Percentiles rank a stretch among this genome's conserved stretches.
Evolutionary conservation across 257 asterid species (phyloP).

Genomic region (Solanum lignicaule): DNA sequence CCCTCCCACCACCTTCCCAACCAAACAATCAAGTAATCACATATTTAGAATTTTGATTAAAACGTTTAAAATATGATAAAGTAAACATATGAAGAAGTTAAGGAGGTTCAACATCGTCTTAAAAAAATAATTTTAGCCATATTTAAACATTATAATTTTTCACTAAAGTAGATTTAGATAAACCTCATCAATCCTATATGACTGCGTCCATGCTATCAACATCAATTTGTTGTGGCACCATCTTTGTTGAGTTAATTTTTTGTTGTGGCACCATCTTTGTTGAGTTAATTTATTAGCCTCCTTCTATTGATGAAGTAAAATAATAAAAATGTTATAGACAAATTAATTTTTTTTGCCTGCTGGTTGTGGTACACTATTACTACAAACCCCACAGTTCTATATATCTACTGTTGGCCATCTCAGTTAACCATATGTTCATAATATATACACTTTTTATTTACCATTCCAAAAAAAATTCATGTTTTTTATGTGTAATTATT

Average conservation of each 20-base stretch:
- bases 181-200: neutral
- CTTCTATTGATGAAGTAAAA: neutral
- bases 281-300: neutral
- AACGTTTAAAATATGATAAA: too few relatives aligned
- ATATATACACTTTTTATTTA: neutral
- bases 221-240: neutral
- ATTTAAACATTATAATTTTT: too few relatives aligned
- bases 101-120: too few relatives aligned
- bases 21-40: too few relatives aligned
- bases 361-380: neutral
- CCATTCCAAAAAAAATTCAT: neutral
- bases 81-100: too few relatives aligned
- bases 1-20: neutral
- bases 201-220: too few relatives aligned
- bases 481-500: neutral
- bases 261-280: neutral
- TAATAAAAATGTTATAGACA: neutral
- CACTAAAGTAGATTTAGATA: too few relatives aligned
- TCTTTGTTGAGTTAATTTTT: neutral
- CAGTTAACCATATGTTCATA: neutral
- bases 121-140: too few relatives aligned
- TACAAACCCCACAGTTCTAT: neutral
- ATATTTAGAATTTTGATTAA: too few relatives aligned
- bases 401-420: neutral
- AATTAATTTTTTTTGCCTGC: neutral